These are phyloP conservation scores for Dioszegia aurantiaca DNA, from an alignment of 768 basidiomycete species.

Conservation along the genomic window DNA sequence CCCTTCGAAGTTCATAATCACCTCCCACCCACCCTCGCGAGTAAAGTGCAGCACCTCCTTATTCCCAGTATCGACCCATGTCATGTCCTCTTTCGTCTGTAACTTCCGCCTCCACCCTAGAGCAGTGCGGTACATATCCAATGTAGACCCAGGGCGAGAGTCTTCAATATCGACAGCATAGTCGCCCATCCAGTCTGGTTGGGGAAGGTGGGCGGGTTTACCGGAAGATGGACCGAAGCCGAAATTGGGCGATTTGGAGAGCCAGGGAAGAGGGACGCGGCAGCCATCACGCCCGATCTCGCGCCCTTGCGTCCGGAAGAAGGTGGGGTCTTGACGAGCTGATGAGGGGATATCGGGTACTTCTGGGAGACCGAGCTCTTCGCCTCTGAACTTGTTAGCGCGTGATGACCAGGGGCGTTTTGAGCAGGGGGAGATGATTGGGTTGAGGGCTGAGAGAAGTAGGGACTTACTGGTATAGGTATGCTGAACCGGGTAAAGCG, in stretches of 20 bases:
- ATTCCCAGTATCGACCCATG: slow-evolving; percentile 23
- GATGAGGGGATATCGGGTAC: slow-evolving; percentile 31
- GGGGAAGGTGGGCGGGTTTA: slow-evolving; percentile 33
- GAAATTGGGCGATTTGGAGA: slow-evolving; percentile 16
- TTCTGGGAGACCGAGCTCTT: slow-evolving; percentile 43
- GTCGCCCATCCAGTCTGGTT: slow-evolving; percentile 29
- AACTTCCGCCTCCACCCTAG: slow-evolving; percentile 23
- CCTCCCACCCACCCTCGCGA: slow-evolving; percentile 18
- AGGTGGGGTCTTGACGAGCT: slow-evolving; percentile 40
- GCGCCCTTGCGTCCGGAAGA: slow-evolving; percentile 30
- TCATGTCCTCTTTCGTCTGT: slow-evolving; percentile 27
- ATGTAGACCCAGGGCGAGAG: slow-evolving; percentile 19
- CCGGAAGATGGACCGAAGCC: slow-evolving; percentile 25
- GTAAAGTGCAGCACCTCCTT: slow-evolving; percentile 25
- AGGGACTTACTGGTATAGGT: slow-evolving; percentile 42
- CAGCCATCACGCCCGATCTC: slow-evolving; percentile 45
- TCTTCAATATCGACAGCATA: slow-evolving; percentile 27
- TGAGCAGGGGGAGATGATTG: neutral
- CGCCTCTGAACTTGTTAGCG: slow-evolving; percentile 27
- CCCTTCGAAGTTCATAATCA: slow-evolving; percentile 28
- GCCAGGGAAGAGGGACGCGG: slow-evolving; percentile 44
- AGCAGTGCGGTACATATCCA: slow-evolving; percentile 33
- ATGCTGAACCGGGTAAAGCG: slow-evolving; percentile 41
- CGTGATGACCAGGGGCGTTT: no score
- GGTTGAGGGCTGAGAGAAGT: neutral